These are phyloP conservation scores for Batkoa obscura DNA, from an alignment of 371 early-diverging fungal genomes.

Conservation along the genomic window DNA sequence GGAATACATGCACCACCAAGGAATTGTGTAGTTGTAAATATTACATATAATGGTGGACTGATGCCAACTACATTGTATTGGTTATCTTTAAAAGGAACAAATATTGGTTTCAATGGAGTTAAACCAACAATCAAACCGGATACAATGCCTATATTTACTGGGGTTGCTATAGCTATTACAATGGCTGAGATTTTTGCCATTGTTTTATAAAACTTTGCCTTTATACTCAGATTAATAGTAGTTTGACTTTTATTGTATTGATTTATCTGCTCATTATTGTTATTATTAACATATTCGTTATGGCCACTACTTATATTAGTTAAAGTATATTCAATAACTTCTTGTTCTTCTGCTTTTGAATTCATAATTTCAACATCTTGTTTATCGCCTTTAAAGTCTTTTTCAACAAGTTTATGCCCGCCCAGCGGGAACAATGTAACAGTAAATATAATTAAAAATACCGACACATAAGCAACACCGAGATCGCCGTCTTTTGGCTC, in stretches of 20 bases:
- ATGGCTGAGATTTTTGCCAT: too few species aligned
- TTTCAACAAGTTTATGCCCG: slow-evolving; percentile 10
- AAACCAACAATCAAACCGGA: slow-evolving; percentile 21
- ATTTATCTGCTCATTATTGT: too few species aligned
- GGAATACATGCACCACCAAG: slow-evolving; percentile 28
- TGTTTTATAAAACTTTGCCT: too few species aligned
- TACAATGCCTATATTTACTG: slow-evolving; percentile 17
- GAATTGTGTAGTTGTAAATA: slow-evolving; percentile 19
- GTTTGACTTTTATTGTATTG: too few species aligned
- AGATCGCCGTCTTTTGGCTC: slow-evolving; percentile 13
- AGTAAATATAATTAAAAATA: slow-evolving; percentile 16
- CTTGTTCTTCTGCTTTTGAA: too few species aligned
- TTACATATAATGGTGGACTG: slow-evolving; percentile 20
- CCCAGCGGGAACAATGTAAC: slow-evolving; percentile 17
- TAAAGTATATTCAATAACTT: too few species aligned
- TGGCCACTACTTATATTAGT: too few species aligned
- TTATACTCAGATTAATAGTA: too few species aligned
- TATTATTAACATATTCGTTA: too few species aligned
- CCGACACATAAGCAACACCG: slow-evolving; percentile 16
- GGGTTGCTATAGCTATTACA: slow-evolving; percentile 2
- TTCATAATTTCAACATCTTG: neutral
- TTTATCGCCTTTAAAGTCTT: neutral
- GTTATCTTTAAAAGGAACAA: slow-evolving; percentile 11
- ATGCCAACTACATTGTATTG: slow-evolving; percentile 8
- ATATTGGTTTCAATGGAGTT: slow-evolving; percentile 14